Base-by-base conservation (phyloP, 2,329 filamentous ascomycete genomes). In the Aspergillus unguis region DNA sequence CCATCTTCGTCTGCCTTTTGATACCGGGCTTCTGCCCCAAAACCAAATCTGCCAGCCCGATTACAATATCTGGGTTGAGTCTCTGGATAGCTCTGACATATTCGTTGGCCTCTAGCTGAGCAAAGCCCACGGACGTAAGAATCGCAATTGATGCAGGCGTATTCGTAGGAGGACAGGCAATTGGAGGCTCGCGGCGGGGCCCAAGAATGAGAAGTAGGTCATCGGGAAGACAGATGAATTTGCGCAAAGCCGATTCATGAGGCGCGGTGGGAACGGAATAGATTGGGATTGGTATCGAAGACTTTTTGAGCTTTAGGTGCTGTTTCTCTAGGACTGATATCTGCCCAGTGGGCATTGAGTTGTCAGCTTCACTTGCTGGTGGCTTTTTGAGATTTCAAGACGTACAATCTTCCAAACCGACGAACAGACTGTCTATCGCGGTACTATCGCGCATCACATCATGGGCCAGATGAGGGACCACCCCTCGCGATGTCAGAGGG, bases 341-440 rank as follows among this genome's bases (percentile, higher is more conserved):
- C 64, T 69, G 65, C 69, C 61, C 55, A 41, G 44, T 52, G 62
- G 58, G 62, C 63, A 62, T 63, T 56, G 50, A 55, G 40, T 43
- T 60, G 62, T 73, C 59, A 73, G 70, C 50, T 48, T 53, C 9
- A 50, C 43, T 31, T 44, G 28, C 27, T 40, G 23, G 17, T 35
- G 25, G n/a, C 43, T 28, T 33, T 9, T 28, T 29, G 7, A 11
- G 1, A n/a, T 5, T 11, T 27, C 4, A 11, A 6, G 33, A 71
- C 88, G 72, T 79, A 96, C 94, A 97, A 71, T 99, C 94, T 77
- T 99, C 94, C 28, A 97, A 75, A 0, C 87, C 89, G 64, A 94
- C 77, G 67, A 95, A 95, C 3, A 89, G 79, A 27, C 87, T 88
- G 28, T 77, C 76, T 54, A 95, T 77, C 4, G 80, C 69, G 1